phyloP scores from a whole-genome alignment of 306 rosid genomes.

The Cucumis cinereus region DNA sequence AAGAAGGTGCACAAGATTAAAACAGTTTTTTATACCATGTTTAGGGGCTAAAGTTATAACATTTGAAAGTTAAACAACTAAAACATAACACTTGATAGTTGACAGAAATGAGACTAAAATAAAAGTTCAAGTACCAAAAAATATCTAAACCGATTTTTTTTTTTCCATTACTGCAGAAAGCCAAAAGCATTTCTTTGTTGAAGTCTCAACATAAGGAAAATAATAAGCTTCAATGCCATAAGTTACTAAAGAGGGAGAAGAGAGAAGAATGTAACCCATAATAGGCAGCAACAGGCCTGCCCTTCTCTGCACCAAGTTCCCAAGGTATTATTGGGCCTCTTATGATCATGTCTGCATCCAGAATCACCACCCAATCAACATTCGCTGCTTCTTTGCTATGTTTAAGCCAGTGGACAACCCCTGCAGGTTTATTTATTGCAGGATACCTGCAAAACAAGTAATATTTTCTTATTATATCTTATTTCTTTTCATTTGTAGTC shows the following conservation, averaged over 20 bases:
- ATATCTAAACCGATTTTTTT: not conserved
- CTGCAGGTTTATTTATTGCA: conserved; percentile 98
- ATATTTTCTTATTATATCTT: not conserved
- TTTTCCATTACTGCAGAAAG: not conserved
- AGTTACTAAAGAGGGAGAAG: not conserved
- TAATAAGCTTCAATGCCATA: not conserved
- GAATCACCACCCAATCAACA: conserved; percentile 95
- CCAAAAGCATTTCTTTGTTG: not conserved
- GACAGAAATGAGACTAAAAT: not conserved
- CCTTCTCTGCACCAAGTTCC: conserved; percentile 98
- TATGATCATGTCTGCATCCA: conserved; percentile 94
- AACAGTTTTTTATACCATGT: not conserved
- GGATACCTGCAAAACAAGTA: conserved; percentile 69
- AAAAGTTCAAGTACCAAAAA: not conserved
- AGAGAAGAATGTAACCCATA: conserved; percentile 51
- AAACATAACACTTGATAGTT: not conserved
- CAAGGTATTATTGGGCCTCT: conserved; percentile 93
- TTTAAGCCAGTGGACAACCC: conserved; percentile 91
- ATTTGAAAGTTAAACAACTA: not conserved
- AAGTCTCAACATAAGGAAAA: not conserved
- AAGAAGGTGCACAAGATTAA: not conserved
- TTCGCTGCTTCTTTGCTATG: conserved; percentile 79
- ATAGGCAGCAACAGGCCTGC: conserved; percentile 84
- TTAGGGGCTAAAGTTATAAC: not conserved
- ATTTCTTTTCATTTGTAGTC: not conserved